Evolutionary conservation across 768 basidiomycete genomes (phyloP).

Genomic region (Agaricus sinodeliciosus): DNA sequence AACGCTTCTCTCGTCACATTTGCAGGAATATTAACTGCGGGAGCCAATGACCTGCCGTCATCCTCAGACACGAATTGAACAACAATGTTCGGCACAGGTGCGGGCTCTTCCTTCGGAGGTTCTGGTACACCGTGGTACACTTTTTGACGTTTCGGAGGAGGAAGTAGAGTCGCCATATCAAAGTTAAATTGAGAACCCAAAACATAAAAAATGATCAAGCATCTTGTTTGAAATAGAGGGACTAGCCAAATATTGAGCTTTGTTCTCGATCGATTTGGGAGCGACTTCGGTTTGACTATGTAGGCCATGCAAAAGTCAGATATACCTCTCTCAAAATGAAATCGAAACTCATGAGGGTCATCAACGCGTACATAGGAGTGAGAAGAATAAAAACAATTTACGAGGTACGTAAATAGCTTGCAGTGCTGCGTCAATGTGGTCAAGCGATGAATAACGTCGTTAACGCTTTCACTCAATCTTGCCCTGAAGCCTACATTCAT

Average conservation of each 20-base stretch:
- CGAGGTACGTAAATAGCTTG: too few species aligned
- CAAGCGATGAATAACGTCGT: too few species aligned
- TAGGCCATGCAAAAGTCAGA: too few species aligned
- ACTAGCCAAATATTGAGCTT: slow-evolving; percentile 3
- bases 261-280: too few species aligned
- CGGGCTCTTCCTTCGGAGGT: slow-evolving; percentile 44
- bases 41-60: slow-evolving; percentile 74
- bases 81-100: slow-evolving; percentile 59
- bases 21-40: slow-evolving; percentile 84
- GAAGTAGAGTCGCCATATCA: slow-evolving; percentile 79
- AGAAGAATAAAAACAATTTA: too few species aligned
- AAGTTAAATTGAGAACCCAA: neutral
- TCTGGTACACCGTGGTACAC: slow-evolving; percentile 69
- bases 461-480: too few species aligned
- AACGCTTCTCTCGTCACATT: slow-evolving; percentile 79
- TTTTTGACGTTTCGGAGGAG: slow-evolving; percentile 86
- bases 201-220: neutral
- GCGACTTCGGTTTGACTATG: too few species aligned
- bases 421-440: too few species aligned
- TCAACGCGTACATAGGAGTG: too few species aligned
- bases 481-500: too few species aligned
- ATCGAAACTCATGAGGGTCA: too few species aligned
- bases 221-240: slow-evolving; percentile 4
- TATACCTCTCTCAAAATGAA: too few species aligned
- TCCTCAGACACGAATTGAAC: slow-evolving; percentile 93